Evolutionary conservation across 495 filamentous ascomycete species (phyloP).

Genomic region (Amphirosellinia nigrospora): DNA sequence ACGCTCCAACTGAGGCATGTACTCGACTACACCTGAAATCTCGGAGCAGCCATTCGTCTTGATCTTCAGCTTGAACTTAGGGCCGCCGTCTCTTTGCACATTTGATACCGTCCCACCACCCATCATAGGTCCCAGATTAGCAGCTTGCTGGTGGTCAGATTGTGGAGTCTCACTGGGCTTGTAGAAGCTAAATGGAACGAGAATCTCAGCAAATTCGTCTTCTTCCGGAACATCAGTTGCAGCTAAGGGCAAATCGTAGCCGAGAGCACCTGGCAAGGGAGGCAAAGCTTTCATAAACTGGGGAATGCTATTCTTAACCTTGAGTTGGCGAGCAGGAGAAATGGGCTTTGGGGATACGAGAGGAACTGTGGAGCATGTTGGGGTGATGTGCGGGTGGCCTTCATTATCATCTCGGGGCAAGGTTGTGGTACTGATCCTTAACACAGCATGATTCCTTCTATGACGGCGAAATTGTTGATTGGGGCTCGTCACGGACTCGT

Average conservation of each 20-base stretch:
- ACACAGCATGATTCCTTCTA: constrained; percentile 35
- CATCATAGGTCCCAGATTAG: neutral
- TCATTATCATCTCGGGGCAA: constrained; percentile 37
- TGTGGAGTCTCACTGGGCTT: neutral
- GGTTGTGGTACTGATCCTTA: constrained; percentile 37
- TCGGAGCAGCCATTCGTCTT: constrained; percentile 34
- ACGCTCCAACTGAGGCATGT: neutral
- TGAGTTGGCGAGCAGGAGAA: constrained; percentile 52
- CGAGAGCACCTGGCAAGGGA: constrained; percentile 44
- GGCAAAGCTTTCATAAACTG: constrained; percentile 58
- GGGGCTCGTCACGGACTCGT: neutral
- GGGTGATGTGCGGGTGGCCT: constrained; percentile 34
- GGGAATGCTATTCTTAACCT: constrained; percentile 56
- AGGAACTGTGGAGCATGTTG: constrained; percentile 37
- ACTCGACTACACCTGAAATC: constrained; percentile 3
- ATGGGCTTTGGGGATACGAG: constrained; percentile 54
- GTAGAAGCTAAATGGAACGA: constrained; percentile 33
- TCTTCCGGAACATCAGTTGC: constrained; percentile 31
- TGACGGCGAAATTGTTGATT: constrained; percentile 32
- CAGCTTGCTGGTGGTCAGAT: neutral
- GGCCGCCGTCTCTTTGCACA: constrained; percentile 27
- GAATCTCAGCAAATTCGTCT: constrained; percentile 34
- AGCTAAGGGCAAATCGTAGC: constrained; percentile 32
- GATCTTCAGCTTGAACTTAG: constrained; percentile 45
- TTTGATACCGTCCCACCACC: neutral